Evolutionary conservation across 2,329 filamentous ascomycete genomes (phyloP).

Genomic region (Cercospora janseana): DNA sequence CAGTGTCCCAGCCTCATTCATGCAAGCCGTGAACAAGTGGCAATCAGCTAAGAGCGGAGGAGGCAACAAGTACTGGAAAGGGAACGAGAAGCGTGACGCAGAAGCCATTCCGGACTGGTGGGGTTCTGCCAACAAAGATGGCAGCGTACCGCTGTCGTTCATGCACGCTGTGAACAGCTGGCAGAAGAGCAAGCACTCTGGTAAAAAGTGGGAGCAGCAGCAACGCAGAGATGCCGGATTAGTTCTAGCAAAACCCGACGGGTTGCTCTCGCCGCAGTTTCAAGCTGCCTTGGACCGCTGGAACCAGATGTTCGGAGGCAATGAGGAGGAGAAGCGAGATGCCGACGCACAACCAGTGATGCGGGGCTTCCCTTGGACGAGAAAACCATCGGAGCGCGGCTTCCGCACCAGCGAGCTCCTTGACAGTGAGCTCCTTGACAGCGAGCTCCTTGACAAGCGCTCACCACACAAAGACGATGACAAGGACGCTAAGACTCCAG

Average conservation of each 20-base stretch:
- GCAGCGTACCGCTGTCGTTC: conserved; percentile 2
- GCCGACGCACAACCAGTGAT: neutral
- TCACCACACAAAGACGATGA: neutral
- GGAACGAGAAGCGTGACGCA: neutral
- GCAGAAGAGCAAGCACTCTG: neutral
- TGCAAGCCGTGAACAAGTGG: too few species aligned
- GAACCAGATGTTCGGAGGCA: neutral
- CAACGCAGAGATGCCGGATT: neutral
- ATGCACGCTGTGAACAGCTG: conserved; percentile 6
- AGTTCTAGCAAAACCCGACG: neutral
- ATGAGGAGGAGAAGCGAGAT: neutral
- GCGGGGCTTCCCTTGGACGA: too few species aligned
- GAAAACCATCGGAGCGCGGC: too few species aligned
- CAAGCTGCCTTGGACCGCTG: neutral
- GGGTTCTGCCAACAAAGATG: neutral
- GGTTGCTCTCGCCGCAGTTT: neutral
- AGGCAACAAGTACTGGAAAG: too few species aligned
- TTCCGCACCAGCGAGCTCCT: too few species aligned
- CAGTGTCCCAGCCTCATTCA: neutral
- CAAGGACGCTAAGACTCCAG: neutral
- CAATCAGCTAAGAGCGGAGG: too few species aligned
- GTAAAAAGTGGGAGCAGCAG: neutral
- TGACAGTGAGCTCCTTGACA: too few species aligned
- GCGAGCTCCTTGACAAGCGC: neutral
- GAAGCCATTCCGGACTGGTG: neutral